These are phyloP conservation scores for Marasmius oreades DNA, from an alignment of 1,284 basidiomycete genomes.

Conservation along the genomic window DNA sequence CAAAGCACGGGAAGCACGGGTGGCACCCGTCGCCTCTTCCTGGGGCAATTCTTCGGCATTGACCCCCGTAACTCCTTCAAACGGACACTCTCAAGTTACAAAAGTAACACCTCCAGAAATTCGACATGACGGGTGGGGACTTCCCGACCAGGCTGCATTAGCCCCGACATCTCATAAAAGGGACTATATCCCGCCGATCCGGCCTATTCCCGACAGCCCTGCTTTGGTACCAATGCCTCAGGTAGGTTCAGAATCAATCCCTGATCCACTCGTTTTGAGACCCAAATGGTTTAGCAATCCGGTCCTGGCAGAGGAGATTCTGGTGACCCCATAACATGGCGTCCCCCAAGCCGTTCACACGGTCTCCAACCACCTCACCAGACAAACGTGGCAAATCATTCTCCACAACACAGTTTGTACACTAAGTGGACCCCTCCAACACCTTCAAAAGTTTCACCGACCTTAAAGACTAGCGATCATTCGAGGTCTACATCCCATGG, in stretches of 20 bases:
- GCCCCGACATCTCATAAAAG: neutral
- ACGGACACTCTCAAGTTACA: neutral
- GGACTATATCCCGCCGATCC: conserved; percentile 1
- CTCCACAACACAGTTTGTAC: neutral
- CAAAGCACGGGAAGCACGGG: neutral
- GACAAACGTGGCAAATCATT: neutral
- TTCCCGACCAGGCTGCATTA: neutral
- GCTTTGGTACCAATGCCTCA: neutral
- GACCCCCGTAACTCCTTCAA: neutral
- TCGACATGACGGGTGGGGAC: neutral
- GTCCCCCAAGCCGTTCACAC: neutral
- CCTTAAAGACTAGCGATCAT: neutral
- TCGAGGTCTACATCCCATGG: neutral
- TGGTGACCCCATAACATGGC: neutral
- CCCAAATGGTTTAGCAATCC: neutral
- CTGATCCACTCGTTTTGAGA: neutral
- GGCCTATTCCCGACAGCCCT: neutral
- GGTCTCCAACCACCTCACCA: neutral
- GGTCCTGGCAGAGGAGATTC: neutral
- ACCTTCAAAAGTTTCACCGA: neutral
- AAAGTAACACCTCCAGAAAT: neutral
- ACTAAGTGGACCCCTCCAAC: conserved; percentile 1
- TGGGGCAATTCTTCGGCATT: neutral
- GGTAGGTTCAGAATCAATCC: neutral
- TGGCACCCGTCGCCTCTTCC: neutral